Evolutionary conservation across 1,284 basidiomycete genomes (phyloP).

Genomic region (Athelia psychrophila): DNA sequence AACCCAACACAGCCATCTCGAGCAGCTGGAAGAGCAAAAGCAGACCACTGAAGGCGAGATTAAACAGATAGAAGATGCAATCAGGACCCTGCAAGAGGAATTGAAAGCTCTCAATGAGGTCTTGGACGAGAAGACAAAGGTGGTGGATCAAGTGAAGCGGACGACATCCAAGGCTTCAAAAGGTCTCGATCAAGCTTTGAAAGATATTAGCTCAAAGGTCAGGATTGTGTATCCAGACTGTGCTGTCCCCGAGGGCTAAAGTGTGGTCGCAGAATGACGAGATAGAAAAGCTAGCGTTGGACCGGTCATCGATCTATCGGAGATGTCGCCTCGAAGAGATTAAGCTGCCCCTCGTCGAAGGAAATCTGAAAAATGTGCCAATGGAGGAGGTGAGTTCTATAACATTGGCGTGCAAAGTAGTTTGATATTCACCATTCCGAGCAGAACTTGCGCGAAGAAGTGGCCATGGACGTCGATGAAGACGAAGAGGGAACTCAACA

Average conservation of each 20-base stretch:
- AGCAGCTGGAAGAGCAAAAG: conserved; percentile 58
- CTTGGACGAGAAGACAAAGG: conserved; percentile 67
- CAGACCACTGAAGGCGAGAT: conserved; percentile 63
- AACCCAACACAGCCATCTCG: conserved; percentile 57
- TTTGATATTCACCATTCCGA: conserved; percentile 3
- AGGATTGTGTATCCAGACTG: conserved; percentile 17
- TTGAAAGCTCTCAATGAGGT: conserved; percentile 60
- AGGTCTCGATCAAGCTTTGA: conserved; percentile 81
- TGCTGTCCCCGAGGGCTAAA: conserved; percentile 1
- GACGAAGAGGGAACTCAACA: conserved; percentile 78
- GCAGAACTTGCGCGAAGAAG: conserved; percentile 78
- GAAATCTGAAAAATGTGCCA: conserved; percentile 83
- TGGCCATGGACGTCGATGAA: conserved; percentile 89
- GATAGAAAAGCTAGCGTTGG: conserved; percentile 86
- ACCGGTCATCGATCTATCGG: conserved; percentile 86
- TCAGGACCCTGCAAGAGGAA: conserved; percentile 58
- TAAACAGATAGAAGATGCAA: conserved; percentile 53
- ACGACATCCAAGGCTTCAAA: conserved; percentile 69
- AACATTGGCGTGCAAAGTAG: not conserved
- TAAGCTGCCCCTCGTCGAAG: conserved; percentile 73
- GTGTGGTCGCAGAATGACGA: conserved; percentile 75
- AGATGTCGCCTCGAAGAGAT: conserved; percentile 95
- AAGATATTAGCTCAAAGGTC: conserved; percentile 85
- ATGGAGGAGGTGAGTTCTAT: conserved; percentile 81
- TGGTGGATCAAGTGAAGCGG: conserved; percentile 77